These are phyloP conservation scores for Vaccinium darrowii DNA, from an alignment of 148 eudicot genomes.

Conservation along the genomic window DNA sequence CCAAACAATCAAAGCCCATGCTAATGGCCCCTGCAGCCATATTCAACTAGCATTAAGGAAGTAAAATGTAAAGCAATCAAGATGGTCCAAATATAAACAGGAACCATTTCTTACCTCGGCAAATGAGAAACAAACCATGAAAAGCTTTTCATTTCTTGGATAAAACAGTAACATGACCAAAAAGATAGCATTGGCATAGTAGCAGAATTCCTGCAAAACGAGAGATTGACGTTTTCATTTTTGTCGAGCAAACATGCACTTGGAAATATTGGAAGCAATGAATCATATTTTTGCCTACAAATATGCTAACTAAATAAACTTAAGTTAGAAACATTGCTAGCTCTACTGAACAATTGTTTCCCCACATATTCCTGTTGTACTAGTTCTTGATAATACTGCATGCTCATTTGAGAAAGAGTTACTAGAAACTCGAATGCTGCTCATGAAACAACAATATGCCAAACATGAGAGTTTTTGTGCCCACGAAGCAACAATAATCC, in stretches of 20 bases:
- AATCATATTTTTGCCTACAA: neutral
- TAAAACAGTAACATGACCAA: slow-evolving; percentile 74
- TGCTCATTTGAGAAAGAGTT: neutral
- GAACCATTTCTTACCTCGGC: slow-evolving; percentile 66
- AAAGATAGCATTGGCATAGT: slow-evolving; percentile 94
- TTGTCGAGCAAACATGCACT: neutral
- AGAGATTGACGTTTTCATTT: slow-evolving; percentile 7
- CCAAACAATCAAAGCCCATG: slow-evolving; percentile 99
- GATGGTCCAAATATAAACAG: neutral
- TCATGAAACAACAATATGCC: neutral
- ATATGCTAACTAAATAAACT: neutral
- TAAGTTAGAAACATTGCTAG: neutral
- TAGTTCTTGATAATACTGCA: neutral
- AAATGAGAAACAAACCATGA: slow-evolving; percentile 98
- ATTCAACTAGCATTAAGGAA: neutral
- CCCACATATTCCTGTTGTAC: neutral
- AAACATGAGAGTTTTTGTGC: neutral
- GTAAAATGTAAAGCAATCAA: neutral
- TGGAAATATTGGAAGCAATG: neutral
- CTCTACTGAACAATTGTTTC: neutral
- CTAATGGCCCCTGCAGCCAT: slow-evolving; percentile 80
- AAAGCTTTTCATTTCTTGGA: slow-evolving; percentile 90
- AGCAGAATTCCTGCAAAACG: slow-evolving; percentile 87
- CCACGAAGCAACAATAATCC: neutral
- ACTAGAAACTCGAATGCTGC: neutral